Percentiles rank a stretch among this genome's conserved stretches.
Conservation (phyloP, 163 green algal species). For the Scenedesmus sp. region DNA sequence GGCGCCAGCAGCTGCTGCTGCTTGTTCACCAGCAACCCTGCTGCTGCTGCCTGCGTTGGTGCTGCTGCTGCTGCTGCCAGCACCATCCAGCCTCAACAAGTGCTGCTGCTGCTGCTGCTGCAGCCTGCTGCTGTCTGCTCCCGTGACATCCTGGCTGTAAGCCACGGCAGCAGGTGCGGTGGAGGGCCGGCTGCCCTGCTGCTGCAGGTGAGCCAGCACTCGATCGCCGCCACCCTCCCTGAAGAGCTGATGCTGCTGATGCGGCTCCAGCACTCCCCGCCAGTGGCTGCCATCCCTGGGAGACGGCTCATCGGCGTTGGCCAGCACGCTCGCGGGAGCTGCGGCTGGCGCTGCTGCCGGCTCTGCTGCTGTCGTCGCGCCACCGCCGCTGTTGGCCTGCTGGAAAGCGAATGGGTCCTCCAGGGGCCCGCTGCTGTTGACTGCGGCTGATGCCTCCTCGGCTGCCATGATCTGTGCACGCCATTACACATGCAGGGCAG, state of each 20-base stretch:
- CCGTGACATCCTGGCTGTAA: not conserved
- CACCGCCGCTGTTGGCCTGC: not conserved
- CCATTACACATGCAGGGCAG: not conserved
- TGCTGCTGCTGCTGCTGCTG: not conserved
- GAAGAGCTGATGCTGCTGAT: slow-evolving; percentile 17
- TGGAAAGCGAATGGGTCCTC: slow-evolving; percentile 47
- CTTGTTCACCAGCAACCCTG: not conserved
- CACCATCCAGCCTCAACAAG: not conserved
- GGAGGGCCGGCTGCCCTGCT: not conserved
- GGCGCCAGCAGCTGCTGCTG: not conserved
- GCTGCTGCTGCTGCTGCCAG: slow-evolving; percentile 29
- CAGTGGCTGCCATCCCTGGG: slow-evolving; percentile 44
- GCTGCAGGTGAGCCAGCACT: slow-evolving; percentile 4
- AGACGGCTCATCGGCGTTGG: not conserved
- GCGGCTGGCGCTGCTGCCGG: not conserved
- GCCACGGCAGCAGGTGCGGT: slow-evolving; percentile 33
- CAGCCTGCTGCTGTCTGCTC: slow-evolving; percentile 3
- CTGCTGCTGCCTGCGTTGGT: not conserved
- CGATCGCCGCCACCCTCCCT: not conserved
- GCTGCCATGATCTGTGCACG: slow-evolving; percentile 53
- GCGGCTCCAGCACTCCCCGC: slow-evolving; percentile 21
- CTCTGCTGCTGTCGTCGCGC: slow-evolving; percentile 2
- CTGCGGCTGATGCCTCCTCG: slow-evolving; percentile 67
- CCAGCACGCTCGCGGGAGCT: not conserved
- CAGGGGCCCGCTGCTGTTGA: slow-evolving; percentile 60